Evolutionary conservation across 176 grass and related monocot genomes (phyloP).

Genomic region (Eleusine coracana): DNA sequence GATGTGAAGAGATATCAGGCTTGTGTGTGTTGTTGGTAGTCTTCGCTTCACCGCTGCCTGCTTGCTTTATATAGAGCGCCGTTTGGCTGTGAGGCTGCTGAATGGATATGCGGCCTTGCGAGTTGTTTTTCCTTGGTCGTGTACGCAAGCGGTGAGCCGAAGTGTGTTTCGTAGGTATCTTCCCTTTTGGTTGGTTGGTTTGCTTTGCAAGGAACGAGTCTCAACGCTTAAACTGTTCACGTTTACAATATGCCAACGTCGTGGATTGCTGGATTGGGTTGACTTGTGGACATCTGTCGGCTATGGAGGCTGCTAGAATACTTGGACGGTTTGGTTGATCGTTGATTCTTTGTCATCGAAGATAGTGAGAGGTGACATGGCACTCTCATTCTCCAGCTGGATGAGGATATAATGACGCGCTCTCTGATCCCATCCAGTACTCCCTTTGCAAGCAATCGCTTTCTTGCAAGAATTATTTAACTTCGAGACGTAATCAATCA

Average conservation of each 20-base stretch:
- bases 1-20: background rate
- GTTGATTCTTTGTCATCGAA: background rate
- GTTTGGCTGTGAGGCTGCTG: background rate
- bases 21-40: background rate
- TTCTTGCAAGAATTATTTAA: background rate
- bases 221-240: background rate
- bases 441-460: background rate
- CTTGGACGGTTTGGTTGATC: slow-evolving; percentile 16
- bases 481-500: background rate
- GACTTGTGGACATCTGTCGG: slow-evolving; percentile 3
- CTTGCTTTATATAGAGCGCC: slow-evolving; percentile 53
- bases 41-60: background rate
- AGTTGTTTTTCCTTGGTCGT: slow-evolving; percentile 16
- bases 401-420: background rate
- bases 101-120: slow-evolving; percentile 14
- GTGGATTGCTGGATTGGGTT: background rate
- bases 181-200: background rate
- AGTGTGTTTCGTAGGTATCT: slow-evolving; percentile 18
- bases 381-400: background rate
- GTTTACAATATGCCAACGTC: background rate
- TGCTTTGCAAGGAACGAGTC: slow-evolving; percentile 35
- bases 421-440: background rate
- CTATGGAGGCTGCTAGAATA: slow-evolving; percentile 4
- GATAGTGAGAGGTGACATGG: background rate
- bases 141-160: slow-evolving; percentile 42